phyloP scores from a whole-genome alignment of 208 protist species.

The Jaenimonas drosophilae region DNA sequence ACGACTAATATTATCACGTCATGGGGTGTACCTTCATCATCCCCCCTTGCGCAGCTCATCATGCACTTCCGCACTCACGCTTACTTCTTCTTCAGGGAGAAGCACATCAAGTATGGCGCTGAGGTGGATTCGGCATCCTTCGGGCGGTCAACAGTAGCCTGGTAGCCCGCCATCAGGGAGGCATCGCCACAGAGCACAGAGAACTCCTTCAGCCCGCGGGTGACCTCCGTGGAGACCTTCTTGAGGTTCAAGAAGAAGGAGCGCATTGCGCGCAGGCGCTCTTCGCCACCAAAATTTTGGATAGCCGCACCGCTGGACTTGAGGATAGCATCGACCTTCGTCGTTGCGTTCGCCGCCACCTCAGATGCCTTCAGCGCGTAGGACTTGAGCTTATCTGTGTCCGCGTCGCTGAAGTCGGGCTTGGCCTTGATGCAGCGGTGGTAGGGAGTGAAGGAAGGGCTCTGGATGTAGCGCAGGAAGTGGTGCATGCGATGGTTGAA shows the following conservation, averaged over 20 bases:
- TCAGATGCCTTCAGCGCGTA: slow-evolving; percentile 47
- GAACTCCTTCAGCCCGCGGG: slow-evolving; percentile 35
- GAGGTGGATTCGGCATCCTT: too few relatives aligned
- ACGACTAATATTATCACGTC: too few relatives aligned
- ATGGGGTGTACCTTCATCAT: too few relatives aligned
- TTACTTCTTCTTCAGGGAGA: slow-evolving; percentile 37
- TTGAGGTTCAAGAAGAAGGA: slow-evolving; percentile 37
- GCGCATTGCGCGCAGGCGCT: too few relatives aligned
- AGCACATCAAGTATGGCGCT: slow-evolving; percentile 27
- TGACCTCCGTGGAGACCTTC: slow-evolving; percentile 31
- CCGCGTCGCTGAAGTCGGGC: slow-evolving; percentile 14
- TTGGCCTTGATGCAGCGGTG: slow-evolving; percentile 46
- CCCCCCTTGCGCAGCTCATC: neutral
- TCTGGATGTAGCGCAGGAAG: slow-evolving; percentile 57
- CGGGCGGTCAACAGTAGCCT: slow-evolving; percentile 30
- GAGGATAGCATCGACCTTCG: slow-evolving; percentile 24
- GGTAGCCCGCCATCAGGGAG: slow-evolving; percentile 33
- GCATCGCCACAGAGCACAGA: slow-evolving; percentile 32
- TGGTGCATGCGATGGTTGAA: slow-evolving; percentile 78
- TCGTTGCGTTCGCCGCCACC: slow-evolving; percentile 33
- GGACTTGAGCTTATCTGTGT: slow-evolving; percentile 19
- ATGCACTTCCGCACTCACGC: slow-evolving; percentile 4
- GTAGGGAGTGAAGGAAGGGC: slow-evolving; percentile 62
- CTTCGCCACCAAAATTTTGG: too few relatives aligned
- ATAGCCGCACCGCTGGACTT: slow-evolving; percentile 2